Conservation (phyloP, 2,329 filamentous ascomycete genomes). For the Aspergillus luchuensis region DNA sequence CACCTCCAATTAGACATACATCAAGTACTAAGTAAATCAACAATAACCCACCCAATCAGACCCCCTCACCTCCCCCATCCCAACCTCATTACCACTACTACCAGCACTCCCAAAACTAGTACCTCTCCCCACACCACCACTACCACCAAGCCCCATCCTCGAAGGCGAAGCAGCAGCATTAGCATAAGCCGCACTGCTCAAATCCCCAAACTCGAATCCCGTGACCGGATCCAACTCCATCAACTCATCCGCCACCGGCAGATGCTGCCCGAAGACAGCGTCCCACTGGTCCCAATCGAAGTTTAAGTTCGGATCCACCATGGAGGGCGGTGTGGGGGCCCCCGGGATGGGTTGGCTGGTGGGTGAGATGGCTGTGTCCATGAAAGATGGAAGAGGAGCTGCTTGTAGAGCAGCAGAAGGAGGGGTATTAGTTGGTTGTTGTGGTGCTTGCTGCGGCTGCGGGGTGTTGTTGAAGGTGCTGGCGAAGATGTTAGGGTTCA, state of each 20-base stretch:
- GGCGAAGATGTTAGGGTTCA: background rate
- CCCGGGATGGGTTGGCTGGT: conserved; percentile 17
- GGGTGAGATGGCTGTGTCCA: conserved; percentile 25
- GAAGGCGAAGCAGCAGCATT: too few species aligned
- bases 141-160: background rate
- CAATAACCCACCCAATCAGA: conserved; percentile 21
- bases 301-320: conserved; percentile 45
- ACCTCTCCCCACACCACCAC: conserved; percentile 5
- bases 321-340: conserved; percentile 38
- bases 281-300: conserved; percentile 56
- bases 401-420: background rate
- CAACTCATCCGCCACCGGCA: conserved; percentile 46
- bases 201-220: conserved; percentile 37
- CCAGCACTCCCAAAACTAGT: conserved; percentile 6
- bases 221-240: conserved; percentile 46
- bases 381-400: conserved; percentile 24
- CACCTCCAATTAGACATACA: too few species aligned
- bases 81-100: conserved; percentile 9
- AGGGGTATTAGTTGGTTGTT: background rate
- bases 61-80: conserved; percentile 11
- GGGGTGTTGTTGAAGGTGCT: conserved; percentile 10
- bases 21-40: background rate
- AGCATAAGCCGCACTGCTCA: conserved; percentile 15
- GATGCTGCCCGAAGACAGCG: conserved; percentile 50
- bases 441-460: background rate